Percentiles rank a stretch among this genome's conserved stretches.
These are phyloP conservation scores for Leptomonas seymouri DNA, from an alignment of 208 protist species.

Conservation along the genomic window DNA sequence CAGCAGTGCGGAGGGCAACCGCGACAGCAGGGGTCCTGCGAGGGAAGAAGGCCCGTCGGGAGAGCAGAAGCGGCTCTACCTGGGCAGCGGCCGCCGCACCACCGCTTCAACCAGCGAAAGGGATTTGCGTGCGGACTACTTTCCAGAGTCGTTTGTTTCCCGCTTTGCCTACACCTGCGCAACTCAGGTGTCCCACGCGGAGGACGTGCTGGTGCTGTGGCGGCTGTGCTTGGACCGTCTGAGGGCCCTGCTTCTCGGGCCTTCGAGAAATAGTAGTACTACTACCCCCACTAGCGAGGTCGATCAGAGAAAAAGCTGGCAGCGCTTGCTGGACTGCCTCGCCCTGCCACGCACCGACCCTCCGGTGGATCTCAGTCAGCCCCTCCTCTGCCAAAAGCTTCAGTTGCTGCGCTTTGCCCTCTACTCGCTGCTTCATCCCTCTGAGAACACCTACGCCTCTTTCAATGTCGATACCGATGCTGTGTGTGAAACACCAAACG, in stretches of 20 bases:
- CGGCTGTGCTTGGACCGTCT: constrained; percentile 42
- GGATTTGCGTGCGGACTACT: constrained; percentile 66
- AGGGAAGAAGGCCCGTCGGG: neutral
- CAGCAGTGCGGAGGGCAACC: neutral
- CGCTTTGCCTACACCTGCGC: constrained; percentile 65
- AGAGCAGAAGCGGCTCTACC: neutral
- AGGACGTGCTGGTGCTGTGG: constrained; percentile 52
- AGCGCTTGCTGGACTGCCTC: constrained; percentile 43
- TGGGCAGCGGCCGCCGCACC: neutral
- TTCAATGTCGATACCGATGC: neutral
- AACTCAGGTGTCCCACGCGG: constrained; percentile 31
- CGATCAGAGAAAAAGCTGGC: constrained; percentile 14
- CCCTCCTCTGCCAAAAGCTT: constrained; percentile 82
- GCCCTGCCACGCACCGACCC: constrained; percentile 36
- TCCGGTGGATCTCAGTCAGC: constrained; percentile 42
- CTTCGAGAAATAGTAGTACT: neutral
- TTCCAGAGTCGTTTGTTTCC: constrained; percentile 72
- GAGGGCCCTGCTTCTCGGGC: constrained; percentile 9
- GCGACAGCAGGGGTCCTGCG: neutral
- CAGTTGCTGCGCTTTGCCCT: constrained; percentile 73
- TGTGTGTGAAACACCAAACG: neutral
- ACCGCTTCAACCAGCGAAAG: constrained; percentile 3
- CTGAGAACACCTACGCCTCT: neutral
- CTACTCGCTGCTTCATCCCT: constrained; percentile 35
- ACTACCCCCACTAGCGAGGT: neutral